phyloP scores from a whole-genome alignment of 139 green algal genomes.

The Chlorella sp. region DNA sequence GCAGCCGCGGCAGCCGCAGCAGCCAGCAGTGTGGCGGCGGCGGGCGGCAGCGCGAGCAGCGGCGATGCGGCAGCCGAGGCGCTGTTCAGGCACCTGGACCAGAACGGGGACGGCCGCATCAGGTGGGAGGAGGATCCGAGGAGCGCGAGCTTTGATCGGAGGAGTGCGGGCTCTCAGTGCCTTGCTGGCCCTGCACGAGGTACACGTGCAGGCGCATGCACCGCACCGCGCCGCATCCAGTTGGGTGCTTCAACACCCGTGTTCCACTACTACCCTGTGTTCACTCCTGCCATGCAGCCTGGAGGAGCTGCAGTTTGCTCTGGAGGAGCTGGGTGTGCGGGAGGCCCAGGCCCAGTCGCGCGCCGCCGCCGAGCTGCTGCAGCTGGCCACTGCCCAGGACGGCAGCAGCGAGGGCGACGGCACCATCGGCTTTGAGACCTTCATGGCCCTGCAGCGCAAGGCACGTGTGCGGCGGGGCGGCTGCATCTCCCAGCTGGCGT shows the following conservation, averaged over 20 bases:
- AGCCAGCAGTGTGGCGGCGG: not conserved
- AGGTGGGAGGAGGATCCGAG: not conserved
- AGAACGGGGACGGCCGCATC: slow-evolving; percentile 64
- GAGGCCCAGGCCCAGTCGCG: not conserved
- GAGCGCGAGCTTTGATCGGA: not conserved
- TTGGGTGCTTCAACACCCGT: not conserved
- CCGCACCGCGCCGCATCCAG: not conserved
- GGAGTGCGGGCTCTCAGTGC: not conserved
- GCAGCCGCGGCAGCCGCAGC: not conserved
- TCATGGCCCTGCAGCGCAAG: slow-evolving; percentile 44
- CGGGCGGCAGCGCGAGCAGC: not conserved
- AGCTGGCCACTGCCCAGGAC: slow-evolving; percentile 12
- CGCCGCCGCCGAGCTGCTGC: slow-evolving; percentile 17
- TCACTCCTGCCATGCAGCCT: slow-evolving; percentile 14
- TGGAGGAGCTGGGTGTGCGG: slow-evolving; percentile 56
- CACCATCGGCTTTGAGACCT: slow-evolving; percentile 46
- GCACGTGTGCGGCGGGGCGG: too few relatives aligned
- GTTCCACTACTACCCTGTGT: not conserved
- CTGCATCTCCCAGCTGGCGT: too few relatives aligned
- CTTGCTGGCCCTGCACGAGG: not conserved
- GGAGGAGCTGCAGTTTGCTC: slow-evolving; percentile 51
- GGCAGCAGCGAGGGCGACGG: slow-evolving; percentile 19
- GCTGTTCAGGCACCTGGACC: slow-evolving; percentile 63
- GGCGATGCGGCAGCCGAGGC: slow-evolving; percentile 28
- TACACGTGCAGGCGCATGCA: not conserved